Conservation (phyloP, 2,329 filamentous ascomycete species). For the Colletotrichum sp. region DNA sequence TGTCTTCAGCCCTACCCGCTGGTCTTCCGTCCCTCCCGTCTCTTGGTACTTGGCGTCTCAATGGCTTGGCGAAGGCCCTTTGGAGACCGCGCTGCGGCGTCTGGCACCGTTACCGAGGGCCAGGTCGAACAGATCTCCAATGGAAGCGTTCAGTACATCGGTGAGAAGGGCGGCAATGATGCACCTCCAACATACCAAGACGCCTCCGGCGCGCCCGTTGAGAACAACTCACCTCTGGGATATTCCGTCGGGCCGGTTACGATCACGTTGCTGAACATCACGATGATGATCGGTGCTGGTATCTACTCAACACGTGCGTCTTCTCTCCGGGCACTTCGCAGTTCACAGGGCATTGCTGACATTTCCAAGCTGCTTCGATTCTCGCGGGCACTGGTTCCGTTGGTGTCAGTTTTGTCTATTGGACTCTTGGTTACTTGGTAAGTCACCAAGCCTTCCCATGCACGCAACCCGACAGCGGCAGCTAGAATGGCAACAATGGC, state of each 20-base stretch:
- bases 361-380: constrained; percentile 55
- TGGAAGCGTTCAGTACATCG: neutral
- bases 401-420: constrained; percentile 66
- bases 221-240: constrained; percentile 62
- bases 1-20: neutral
- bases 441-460: constrained; percentile 51
- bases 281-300: constrained; percentile 68
- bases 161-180: constrained; percentile 10
- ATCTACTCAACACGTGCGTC: constrained; percentile 59
- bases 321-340: neutral
- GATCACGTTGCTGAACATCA: constrained; percentile 64
- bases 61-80: constrained; percentile 11
- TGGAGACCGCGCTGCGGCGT: neutral
- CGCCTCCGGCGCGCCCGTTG: constrained; percentile 60
- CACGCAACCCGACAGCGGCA: neutral
- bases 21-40: neutral
- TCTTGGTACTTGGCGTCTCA: neutral
- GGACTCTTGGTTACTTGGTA: constrained; percentile 66
- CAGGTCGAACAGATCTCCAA: neutral
- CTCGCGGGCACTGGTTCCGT: constrained; percentile 64
- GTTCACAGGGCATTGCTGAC: neutral
- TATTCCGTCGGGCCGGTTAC: constrained; percentile 61
- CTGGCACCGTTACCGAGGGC: neutral
- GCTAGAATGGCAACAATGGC: neutral
- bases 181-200: constrained; percentile 21